A percentile compares a stretch with the other conserved stretches of the same genome.
phyloP scores from a whole-genome alignment of 805 yeast genomes.

The Yarrowia keelungensis region DNA sequence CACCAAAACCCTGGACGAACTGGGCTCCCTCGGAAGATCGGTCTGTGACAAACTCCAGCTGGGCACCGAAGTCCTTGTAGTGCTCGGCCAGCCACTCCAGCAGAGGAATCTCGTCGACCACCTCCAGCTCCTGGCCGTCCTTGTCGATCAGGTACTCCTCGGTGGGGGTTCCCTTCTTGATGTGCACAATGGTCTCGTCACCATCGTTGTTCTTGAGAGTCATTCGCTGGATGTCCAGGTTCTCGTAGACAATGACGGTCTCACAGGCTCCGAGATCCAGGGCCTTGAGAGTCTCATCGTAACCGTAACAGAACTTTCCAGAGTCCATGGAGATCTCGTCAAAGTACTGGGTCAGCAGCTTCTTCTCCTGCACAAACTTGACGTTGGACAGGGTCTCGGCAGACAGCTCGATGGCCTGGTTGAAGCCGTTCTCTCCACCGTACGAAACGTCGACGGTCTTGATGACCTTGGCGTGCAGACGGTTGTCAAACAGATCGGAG shows the following conservation, averaged over 20 bases:
- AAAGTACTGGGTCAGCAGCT: slow-evolving; percentile 86
- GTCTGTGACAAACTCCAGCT: slow-evolving; percentile 94
- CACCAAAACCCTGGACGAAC: slow-evolving; percentile 98
- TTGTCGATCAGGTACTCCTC: slow-evolving; percentile 80
- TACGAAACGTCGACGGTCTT: slow-evolving; percentile 96
- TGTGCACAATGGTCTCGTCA: slow-evolving; percentile 72
- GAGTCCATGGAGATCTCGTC: slow-evolving; percentile 98
- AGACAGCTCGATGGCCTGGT: slow-evolving; percentile 97
- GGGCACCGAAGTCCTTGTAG: slow-evolving; percentile 92
- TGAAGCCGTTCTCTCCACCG: slow-evolving; percentile 99
- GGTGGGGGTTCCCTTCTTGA: slow-evolving; percentile 73
- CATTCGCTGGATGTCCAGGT: slow-evolving; percentile 83
- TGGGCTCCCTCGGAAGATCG: slow-evolving; percentile 98
- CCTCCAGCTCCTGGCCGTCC: slow-evolving; percentile 89
- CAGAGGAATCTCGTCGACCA: slow-evolving; percentile 80
- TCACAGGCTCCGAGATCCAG: slow-evolving; percentile 96
- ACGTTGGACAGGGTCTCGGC: slow-evolving; percentile 97
- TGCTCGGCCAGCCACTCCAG: slow-evolving; percentile 98
- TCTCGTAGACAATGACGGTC: slow-evolving; percentile 89
- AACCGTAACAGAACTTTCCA: slow-evolving; percentile 97
- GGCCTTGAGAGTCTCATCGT: slow-evolving; percentile 95
- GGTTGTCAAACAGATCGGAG: slow-evolving; percentile 90
- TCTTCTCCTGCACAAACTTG: slow-evolving; percentile 97
- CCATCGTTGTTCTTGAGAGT: slow-evolving; percentile 86
- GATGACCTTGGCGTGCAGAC: slow-evolving; percentile 85